Evolutionary conservation across 139 green algal species (phyloP).

Genomic region (Tetraselmis striata): DNA sequence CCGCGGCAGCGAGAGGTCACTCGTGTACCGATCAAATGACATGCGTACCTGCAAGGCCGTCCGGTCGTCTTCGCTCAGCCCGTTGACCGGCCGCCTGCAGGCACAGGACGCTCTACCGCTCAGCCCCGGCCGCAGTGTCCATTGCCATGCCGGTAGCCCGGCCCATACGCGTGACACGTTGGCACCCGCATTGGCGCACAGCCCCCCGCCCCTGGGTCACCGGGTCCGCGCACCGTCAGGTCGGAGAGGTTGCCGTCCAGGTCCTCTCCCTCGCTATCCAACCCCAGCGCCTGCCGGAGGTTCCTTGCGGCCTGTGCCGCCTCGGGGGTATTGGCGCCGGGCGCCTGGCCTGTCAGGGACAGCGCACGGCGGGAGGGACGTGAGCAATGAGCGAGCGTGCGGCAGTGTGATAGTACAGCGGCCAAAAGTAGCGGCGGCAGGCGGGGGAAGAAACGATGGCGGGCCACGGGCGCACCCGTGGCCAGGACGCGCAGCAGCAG

Average conservation of each 20-base stretch:
- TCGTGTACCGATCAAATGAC: neutral
- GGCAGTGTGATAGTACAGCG: neutral
- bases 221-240: neutral
- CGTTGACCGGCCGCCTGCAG: too few relatives aligned
- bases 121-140: too few relatives aligned
- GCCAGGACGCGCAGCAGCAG: neutral
- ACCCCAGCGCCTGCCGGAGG: neutral
- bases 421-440: neutral
- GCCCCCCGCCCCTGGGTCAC: neutral
- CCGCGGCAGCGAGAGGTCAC: neutral
- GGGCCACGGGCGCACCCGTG: neutral
- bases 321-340: neutral
- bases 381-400: neutral
- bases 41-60: too few relatives aligned
- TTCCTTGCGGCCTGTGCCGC: neutral
- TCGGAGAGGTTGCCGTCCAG: neutral
- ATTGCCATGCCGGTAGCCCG: neutral
- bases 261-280: neutral
- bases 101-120: too few relatives aligned
- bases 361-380: neutral
- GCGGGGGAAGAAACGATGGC: too few relatives aligned
- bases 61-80: too few relatives aligned
- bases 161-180: neutral
- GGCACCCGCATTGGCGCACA: neutral
- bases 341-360: neutral